These are phyloP conservation scores for Paraurostyla sp. DNA, from an alignment of 73 alveolate species.

Conservation along the genomic window DNA sequence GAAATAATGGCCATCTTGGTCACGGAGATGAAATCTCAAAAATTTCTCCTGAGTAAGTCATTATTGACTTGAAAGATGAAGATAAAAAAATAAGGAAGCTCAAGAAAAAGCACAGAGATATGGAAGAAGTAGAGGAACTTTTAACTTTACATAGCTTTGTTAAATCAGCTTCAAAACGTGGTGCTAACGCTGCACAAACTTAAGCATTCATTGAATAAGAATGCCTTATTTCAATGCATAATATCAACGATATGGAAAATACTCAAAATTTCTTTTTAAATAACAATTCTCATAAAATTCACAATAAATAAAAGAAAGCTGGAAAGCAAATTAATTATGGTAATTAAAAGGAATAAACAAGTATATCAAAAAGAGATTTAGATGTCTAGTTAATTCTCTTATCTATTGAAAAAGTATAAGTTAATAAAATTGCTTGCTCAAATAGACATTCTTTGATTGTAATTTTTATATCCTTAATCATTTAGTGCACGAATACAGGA, in stretches of 20 bases:
- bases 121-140: conserved; percentile 53
- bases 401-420: conserved; percentile 10
- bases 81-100: conserved; percentile 25
- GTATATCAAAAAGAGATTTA: conserved; percentile 22
- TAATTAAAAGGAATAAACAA: neutral
- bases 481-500: conserved; percentile 70
- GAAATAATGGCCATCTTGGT: conserved; percentile 69
- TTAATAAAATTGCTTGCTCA: conserved; percentile 56
- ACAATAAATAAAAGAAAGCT: too few species aligned
- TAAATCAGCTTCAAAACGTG: conserved; percentile 9
- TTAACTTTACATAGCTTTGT: conserved; percentile 39
- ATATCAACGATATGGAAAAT: conserved; percentile 16
- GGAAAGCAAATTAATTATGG: conserved; percentile 2
- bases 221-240: neutral
- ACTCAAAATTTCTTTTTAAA: neutral
- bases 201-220: conserved; percentile 26
- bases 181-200: neutral
- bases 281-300: neutral
- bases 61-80: conserved; percentile 20
- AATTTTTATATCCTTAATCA: neutral
- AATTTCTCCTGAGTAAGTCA: neutral
- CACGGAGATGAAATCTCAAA: conserved; percentile 47
- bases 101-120: conserved; percentile 50
- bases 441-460: conserved; percentile 56
- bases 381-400: conserved; percentile 20